A percentile compares a stretch with the other conserved stretches of the same genome.
phyloP scores from a whole-genome alignment of 208 protist genomes.

The Leishmania aethiopica region DNA sequence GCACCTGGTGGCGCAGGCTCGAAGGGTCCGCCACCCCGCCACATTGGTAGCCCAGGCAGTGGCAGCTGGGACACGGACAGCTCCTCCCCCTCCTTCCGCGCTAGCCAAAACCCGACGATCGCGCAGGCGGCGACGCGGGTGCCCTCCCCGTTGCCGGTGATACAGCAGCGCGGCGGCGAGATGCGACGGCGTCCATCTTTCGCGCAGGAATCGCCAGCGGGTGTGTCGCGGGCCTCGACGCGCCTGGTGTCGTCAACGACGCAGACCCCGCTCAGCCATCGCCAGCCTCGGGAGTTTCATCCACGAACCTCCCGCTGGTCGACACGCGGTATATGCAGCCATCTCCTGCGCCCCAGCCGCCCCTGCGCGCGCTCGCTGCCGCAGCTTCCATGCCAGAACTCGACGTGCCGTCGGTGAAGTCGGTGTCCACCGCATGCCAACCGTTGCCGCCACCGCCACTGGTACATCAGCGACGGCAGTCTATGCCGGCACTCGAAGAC shows the following conservation, averaged over 20 bases:
- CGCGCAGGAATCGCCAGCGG: background rate
- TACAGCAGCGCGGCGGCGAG: background rate
- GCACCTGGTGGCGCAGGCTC: background rate
- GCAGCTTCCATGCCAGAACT: background rate
- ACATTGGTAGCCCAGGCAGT: constrained; percentile 2
- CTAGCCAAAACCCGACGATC: background rate
- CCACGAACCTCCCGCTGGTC: background rate
- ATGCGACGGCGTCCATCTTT: constrained; percentile 8
- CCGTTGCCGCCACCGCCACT: constrained; percentile 11
- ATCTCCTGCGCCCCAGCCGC: background rate
- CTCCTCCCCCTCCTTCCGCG: background rate
- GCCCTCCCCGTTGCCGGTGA: background rate
- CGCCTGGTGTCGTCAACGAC: background rate
- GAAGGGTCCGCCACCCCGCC: background rate
- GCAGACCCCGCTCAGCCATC: background rate
- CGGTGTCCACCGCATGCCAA: background rate
- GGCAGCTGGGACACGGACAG: background rate
- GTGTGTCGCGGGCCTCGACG: background rate
- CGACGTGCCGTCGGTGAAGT: background rate
- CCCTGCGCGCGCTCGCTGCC: background rate
- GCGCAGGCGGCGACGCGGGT: background rate
- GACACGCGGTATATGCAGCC: background rate
- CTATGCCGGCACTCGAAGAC: background rate
- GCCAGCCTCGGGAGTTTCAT: background rate
- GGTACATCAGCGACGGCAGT: constrained; percentile 1